Percentiles rank a stretch among this genome's conserved stretches.
These are phyloP conservation scores for Aspergillus tanneri DNA, from an alignment of 2,329 filamentous ascomycete species.

Conservation along the genomic window DNA sequence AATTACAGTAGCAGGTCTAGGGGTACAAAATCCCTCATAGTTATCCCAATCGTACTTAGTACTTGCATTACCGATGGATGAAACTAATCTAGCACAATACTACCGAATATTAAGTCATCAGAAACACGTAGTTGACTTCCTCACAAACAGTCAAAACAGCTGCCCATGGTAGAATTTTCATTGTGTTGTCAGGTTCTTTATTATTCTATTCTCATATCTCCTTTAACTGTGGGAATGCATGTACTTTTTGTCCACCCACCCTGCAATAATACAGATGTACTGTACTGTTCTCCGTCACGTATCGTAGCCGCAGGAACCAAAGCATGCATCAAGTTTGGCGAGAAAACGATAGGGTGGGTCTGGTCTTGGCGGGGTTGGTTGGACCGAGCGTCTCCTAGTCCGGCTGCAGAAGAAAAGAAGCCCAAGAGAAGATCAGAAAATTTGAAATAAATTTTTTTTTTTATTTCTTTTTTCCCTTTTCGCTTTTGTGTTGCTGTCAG, in stretches of 20 bases:
- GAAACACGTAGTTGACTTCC: too few relatives aligned
- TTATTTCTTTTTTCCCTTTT: slow-evolving; percentile 7
- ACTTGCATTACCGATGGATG: slow-evolving; percentile 5
- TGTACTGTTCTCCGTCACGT: slow-evolving; percentile 17
- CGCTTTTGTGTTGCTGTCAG: slow-evolving; percentile 4
- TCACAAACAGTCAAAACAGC: too few relatives aligned
- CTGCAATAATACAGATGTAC: background rate
- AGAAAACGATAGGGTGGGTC: slow-evolving; percentile 19
- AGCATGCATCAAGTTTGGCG: slow-evolving; percentile 20
- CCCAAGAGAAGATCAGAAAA: slow-evolving; percentile 21
- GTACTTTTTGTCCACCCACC: background rate
- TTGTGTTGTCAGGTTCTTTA: too few relatives aligned
- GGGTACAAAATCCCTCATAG: slow-evolving; percentile 24
- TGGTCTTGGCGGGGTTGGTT: slow-evolving; percentile 22
- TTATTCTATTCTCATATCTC: background rate
- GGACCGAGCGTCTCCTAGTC: slow-evolving; percentile 22
- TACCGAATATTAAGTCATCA: too few relatives aligned
- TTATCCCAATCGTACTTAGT: slow-evolving; percentile 1
- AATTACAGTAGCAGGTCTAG: background rate
- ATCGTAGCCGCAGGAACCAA: slow-evolving; percentile 26
- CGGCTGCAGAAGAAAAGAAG: slow-evolving; percentile 22
- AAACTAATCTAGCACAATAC: slow-evolving; percentile 8
- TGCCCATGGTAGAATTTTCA: too few relatives aligned
- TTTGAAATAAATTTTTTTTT: slow-evolving; percentile 6
- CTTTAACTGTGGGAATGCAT: background rate